Evolutionary conservation across 2,329 filamentous ascomycete species (phyloP).

Genomic region (Rhexocercosporidium sp.): DNA sequence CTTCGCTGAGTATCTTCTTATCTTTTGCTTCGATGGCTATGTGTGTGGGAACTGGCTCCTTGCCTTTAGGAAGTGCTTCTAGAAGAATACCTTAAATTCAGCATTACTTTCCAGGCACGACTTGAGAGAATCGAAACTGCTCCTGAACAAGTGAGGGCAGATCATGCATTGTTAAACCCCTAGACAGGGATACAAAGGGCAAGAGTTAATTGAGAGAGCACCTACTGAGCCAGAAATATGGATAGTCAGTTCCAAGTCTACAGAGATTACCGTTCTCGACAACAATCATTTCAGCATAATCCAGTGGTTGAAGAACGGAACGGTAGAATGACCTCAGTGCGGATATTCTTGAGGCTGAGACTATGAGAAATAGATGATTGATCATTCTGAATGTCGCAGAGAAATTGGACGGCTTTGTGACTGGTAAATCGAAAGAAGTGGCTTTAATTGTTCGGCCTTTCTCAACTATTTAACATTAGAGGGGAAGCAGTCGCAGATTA

Average conservation of each 20-base stretch:
- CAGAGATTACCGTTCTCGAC: slow-evolving; percentile 16
- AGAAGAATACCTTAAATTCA: background rate
- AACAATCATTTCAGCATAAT: slow-evolving; percentile 26
- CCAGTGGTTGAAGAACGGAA: slow-evolving; percentile 21
- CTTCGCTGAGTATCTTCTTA: background rate
- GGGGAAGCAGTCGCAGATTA: background rate
- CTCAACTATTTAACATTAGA: background rate
- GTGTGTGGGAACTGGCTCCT: slow-evolving; percentile 25
- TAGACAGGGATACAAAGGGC: no score
- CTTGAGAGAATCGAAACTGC: background rate
- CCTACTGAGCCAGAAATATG: slow-evolving; percentile 27
- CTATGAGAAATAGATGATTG: slow-evolving; percentile 29
- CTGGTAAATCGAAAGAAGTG: background rate
- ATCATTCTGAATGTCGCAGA: slow-evolving; percentile 29
- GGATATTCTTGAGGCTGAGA: slow-evolving; percentile 16
- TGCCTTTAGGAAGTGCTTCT: slow-evolving; percentile 17
- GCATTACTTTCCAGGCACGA: background rate
- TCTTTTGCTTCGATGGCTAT: slow-evolving; percentile 28
- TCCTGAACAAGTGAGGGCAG: background rate
- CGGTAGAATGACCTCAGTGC: slow-evolving; percentile 24
- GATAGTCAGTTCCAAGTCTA: slow-evolving; percentile 29
- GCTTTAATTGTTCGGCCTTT: background rate
- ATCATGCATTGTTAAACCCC: background rate
- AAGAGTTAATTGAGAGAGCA: background rate
- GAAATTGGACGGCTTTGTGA: background rate